Evolutionary conservation across 306 rosid species (phyloP), one percentile per base, ranked within the genome.

Genomic region (Arachis stenosperma): DNA sequence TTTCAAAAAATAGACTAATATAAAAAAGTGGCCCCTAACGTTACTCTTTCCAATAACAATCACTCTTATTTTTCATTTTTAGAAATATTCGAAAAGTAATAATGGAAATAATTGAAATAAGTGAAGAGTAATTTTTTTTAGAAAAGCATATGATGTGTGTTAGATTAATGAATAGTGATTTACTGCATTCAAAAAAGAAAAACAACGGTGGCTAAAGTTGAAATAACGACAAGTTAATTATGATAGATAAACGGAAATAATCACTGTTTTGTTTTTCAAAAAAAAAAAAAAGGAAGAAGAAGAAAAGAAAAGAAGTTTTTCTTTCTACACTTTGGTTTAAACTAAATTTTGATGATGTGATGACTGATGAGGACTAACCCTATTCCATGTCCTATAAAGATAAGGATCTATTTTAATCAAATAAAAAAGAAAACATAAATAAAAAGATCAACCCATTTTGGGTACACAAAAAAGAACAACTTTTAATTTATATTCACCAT

Each of bases 191-290:
- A 33, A 33, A 33, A 33, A 33, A 33, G 37, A 4, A 33, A 33
- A 33, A 33, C 37, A 33, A 33, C 37, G 4, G 37, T 33, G 37
- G 37, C 4, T 33, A 54, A 51, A 36, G 36, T 37, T 40, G 2
- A 12, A 48, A 70, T 44, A 37, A 46, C 36, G 77, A 71, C 78
- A 39, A 44, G 68, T 46, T 22, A 78, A 72, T 72, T 36, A 66
- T 78, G 74, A 40, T 40, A 5, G 40, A 27, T 50, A 22, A 78
- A 72, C 70, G 78, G 69, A 22, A 65, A 74, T 58, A 57, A 72
- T 57, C 5, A 58, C 78, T 29, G 22, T 70, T 30, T 55, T 1
- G 0, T 9, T 30, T 33, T 2, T 4, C 2, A 44, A 6, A 44
- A 44, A 47, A 47, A 9, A 47, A 47, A 9, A 2, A 47, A 47